Conservation (phyloP, 2,329 filamentous ascomycete genomes). For the Monosporascus sp. region DNA sequence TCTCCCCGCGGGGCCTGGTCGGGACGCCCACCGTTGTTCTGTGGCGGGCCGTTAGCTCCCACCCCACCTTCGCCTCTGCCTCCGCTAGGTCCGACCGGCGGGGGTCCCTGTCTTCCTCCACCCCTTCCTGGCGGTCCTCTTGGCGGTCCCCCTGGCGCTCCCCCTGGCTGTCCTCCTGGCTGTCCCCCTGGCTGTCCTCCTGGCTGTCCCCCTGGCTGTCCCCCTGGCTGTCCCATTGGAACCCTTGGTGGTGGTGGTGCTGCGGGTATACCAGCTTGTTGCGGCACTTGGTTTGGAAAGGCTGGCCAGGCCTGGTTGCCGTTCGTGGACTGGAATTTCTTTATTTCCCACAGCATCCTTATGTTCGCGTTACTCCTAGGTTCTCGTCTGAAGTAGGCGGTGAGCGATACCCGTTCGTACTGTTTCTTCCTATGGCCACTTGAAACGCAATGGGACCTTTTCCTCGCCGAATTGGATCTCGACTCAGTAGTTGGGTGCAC, state of each 20-base stretch:
- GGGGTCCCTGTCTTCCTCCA: neutral
- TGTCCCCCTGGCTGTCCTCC: neutral
- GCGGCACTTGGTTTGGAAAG: neutral
- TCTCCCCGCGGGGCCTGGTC: neutral
- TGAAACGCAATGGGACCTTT: constrained; percentile 1
- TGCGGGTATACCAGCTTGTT: neutral
- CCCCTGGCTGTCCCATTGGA: neutral
- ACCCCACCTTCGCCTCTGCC: neutral
- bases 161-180: neutral
- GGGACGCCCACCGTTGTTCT: neutral
- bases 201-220: too few relatives aligned
- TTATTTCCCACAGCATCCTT: constrained; percentile 14
- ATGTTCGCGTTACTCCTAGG: constrained; percentile 29
- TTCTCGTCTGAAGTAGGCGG: constrained; percentile 40
- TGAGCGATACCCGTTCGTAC: constrained; percentile 37
- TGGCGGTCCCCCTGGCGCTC: neutral
- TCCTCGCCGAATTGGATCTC: constrained; percentile 1
- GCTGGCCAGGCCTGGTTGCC: neutral
- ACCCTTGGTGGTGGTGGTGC: neutral
- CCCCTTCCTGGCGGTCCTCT: neutral
- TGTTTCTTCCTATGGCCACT: constrained; percentile 23
- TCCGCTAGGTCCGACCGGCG: neutral
- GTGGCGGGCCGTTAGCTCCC: neutral
- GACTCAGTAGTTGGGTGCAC: neutral
- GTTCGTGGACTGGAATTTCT: constrained; percentile 3